These are phyloP conservation scores for Cerrena zonata DNA, from an alignment of 1,284 basidiomycete genomes.

Conservation along the genomic window DNA sequence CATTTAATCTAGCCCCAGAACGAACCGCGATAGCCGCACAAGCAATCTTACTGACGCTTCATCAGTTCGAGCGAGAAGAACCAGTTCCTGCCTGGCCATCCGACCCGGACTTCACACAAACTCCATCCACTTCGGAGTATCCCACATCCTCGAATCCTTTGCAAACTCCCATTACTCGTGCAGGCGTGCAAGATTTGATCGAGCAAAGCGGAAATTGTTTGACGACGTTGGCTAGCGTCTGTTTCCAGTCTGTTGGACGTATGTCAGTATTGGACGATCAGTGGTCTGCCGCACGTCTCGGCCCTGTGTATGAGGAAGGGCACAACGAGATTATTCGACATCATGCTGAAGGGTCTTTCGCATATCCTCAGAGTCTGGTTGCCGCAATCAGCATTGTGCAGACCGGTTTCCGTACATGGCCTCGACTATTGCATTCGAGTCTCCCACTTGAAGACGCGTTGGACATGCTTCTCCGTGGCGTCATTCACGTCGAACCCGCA, in stretches of 20 bases:
- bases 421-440: slow-evolving; percentile 64
- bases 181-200: slow-evolving; percentile 74
- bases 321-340: slow-evolving; percentile 59
- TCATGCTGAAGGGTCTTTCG: slow-evolving; percentile 66
- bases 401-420: slow-evolving; percentile 82
- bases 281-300: slow-evolving; percentile 58
- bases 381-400: slow-evolving; percentile 73
- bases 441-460: slow-evolving; percentile 59
- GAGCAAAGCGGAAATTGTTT: slow-evolving; percentile 62
- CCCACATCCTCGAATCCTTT: slow-evolving; percentile 63
- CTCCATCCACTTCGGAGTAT: slow-evolving; percentile 62
- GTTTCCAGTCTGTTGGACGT: slow-evolving; percentile 64
- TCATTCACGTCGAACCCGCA: slow-evolving; percentile 78
- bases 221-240: slow-evolving; percentile 57
- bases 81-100: slow-evolving; percentile 69
- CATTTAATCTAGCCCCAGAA: slow-evolving; percentile 57
- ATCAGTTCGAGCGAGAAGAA: slow-evolving; percentile 68
- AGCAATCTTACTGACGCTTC: slow-evolving; percentile 72
- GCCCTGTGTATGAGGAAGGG: slow-evolving; percentile 64
- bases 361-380: slow-evolving; percentile 61
- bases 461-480: slow-evolving; percentile 76
- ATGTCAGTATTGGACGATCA: slow-evolving; percentile 85
- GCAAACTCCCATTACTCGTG: slow-evolving; percentile 50
- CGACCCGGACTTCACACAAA: slow-evolving; percentile 59
- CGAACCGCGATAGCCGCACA: slow-evolving; percentile 72